Evolutionary conservation across 768 basidiomycete species (phyloP).

Genomic region (Cantharellus cinnabarinus): DNA sequence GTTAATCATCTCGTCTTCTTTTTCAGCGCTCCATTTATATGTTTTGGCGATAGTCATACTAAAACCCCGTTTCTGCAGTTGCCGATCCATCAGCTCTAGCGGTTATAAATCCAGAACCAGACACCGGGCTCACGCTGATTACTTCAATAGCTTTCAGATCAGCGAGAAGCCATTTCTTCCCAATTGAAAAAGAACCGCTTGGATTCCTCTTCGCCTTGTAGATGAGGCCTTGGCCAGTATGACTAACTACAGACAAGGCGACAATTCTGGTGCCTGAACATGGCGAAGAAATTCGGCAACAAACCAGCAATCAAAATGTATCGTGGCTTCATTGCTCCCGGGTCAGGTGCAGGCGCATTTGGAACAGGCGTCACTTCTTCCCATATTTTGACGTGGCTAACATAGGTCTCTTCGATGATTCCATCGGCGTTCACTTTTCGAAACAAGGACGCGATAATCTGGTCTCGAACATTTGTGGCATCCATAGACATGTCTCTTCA

Average conservation of each 20-base stretch:
- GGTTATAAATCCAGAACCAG: not conserved
- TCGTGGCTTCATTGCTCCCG: conserved; percentile 59
- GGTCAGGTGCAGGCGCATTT: conserved; percentile 8
- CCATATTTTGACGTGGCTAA: conserved; percentile 82
- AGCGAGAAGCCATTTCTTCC: conserved; percentile 81
- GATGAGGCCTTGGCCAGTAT: conserved; percentile 44
- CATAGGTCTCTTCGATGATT: conserved; percentile 54
- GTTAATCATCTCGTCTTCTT: conserved; percentile 36
- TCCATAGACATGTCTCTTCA: conserved; percentile 4
- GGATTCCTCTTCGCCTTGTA: conserved; percentile 96
- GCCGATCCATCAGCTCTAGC: conserved; percentile 2
- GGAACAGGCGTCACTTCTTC: conserved; percentile 39
- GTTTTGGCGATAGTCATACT: conserved; percentile 75
- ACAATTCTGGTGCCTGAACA: conserved; percentile 6
- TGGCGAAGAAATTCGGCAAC: conserved; percentile 17
- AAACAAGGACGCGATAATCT: conserved; percentile 71
- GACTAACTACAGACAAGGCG: conserved; percentile 28
- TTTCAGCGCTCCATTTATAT: conserved; percentile 80
- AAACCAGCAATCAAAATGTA: conserved; percentile 81
- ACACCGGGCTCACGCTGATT: conserved; percentile 34
- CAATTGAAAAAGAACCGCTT: conserved; percentile 87
- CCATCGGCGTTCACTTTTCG: conserved; percentile 45
- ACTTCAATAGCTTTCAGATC: conserved; percentile 73
- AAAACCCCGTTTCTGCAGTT: conserved; percentile 37
- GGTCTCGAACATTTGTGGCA: conserved; percentile 11